Conservation (phyloP, 441 rosid genomes). For the Populus hybrid region DNA sequence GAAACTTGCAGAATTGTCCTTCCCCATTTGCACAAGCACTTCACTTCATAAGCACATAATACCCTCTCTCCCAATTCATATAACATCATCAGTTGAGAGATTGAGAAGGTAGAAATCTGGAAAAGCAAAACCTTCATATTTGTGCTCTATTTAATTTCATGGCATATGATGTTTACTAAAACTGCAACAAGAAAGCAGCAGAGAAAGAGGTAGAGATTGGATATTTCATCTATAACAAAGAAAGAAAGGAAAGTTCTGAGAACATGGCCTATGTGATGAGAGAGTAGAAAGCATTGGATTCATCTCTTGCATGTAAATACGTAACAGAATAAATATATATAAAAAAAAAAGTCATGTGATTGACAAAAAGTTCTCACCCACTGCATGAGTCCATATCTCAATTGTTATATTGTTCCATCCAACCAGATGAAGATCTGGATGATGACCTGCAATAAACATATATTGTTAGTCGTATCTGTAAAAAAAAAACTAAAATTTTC, state of each 20-base stretch:
- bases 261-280: background rate
- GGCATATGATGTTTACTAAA: background rate
- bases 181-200: background rate
- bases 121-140: background rate
- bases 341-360: background rate
- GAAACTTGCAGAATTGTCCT: background rate
- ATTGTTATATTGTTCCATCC: conserved; percentile 90
- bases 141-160: background rate
- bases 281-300: background rate
- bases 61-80: background rate
- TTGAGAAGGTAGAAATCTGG: background rate
- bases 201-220: background rate
- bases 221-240: background rate
- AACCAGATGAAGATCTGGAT: conserved; percentile 93
- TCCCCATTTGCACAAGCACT: background rate
- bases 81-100: background rate
- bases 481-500: background rate
- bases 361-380: conserved; percentile 47
- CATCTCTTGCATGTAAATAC: background rate
- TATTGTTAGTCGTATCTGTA: conserved; percentile 7
- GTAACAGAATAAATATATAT: background rate
- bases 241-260: background rate
- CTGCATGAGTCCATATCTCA: conserved; percentile 92
- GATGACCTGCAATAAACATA: conserved; percentile 66
- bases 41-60: background rate